phyloP scores from a whole-genome alignment of 2,329 filamentous ascomycete species.

The Xylaria polymorpha region DNA sequence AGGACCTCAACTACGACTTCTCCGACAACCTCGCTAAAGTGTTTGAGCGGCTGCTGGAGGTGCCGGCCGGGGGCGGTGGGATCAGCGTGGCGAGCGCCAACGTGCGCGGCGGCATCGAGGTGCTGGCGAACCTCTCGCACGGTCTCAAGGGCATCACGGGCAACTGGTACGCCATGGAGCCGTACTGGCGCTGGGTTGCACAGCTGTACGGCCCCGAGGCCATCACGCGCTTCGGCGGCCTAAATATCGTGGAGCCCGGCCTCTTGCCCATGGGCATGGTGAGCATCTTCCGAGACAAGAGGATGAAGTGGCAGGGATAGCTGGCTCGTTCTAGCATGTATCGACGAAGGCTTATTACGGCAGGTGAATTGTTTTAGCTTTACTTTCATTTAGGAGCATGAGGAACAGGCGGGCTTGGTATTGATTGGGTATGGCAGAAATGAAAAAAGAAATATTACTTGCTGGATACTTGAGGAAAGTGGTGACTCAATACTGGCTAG shows the following conservation, averaged over 20 bases:
- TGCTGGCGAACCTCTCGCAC: slow-evolving; percentile 29
- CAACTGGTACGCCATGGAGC: slow-evolving; percentile 51
- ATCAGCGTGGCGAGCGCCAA: slow-evolving; percentile 41
- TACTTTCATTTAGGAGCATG: neutral
- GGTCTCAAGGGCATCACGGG: slow-evolving; percentile 23
- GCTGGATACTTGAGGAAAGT: neutral
- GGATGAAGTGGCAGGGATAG: slow-evolving; percentile 57
- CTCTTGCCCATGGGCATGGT: slow-evolving; percentile 62
- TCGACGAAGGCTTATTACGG: neutral
- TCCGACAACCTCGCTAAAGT: slow-evolving; percentile 47
- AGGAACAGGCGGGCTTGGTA: neutral
- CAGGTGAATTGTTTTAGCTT: neutral
- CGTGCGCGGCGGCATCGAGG: slow-evolving; percentile 42
- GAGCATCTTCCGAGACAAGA: slow-evolving; percentile 56
- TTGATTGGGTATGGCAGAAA: neutral
- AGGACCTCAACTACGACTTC: slow-evolving; percentile 41
- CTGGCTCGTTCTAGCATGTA: neutral
- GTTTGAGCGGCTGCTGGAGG: slow-evolving; percentile 53
- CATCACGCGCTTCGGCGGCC: slow-evolving; percentile 57
- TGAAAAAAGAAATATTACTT: neutral
- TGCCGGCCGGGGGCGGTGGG: slow-evolving; percentile 48
- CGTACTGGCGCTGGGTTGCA: slow-evolving; percentile 62
- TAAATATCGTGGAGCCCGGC: slow-evolving; percentile 59
- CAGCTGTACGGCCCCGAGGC: slow-evolving; percentile 59
- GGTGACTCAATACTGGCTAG: no score